These are phyloP conservation scores for Stellera chamaejasme DNA, from an alignment of 345 rosid species.

Conservation along the genomic window DNA sequence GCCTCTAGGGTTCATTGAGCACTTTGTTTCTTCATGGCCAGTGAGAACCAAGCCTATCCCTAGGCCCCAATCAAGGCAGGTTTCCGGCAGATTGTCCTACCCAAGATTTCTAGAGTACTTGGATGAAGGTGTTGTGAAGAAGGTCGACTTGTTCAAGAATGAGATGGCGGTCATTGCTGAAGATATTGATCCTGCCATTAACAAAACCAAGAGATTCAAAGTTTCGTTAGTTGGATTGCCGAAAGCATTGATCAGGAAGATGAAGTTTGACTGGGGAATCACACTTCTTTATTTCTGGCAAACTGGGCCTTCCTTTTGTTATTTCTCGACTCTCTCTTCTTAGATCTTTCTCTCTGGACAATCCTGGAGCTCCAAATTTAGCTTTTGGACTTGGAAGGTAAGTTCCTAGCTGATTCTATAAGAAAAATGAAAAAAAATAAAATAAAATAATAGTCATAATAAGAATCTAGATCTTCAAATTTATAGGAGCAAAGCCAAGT, in stretches of 20 bases:
- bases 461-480: neutral
- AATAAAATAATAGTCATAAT: too few species aligned
- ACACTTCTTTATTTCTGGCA: constrained; percentile 40
- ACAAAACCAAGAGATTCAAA: constrained; percentile 53
- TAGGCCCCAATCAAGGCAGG: constrained; percentile 36
- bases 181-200: constrained; percentile 35
- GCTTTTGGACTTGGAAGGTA: constrained; percentile 78
- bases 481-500: constrained; percentile 69
- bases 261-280: constrained; percentile 38
- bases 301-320: constrained; percentile 60
- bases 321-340: constrained; percentile 43
- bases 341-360: constrained; percentile 27
- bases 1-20: constrained; percentile 20
- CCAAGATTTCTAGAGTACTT: constrained; percentile 54
- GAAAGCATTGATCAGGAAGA: constrained; percentile 42
- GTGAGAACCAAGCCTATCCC: constrained; percentile 37
- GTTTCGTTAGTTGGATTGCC: constrained; percentile 62
- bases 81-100: constrained; percentile 51
- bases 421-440: too few species aligned
- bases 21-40: constrained; percentile 23
- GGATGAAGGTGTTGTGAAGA: constrained; percentile 46
- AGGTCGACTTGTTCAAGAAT: constrained; percentile 66
- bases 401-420: neutral
- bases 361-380: constrained; percentile 48
- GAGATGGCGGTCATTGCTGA: constrained; percentile 60